Evolutionary conservation across 768 basidiomycete species (phyloP).

Genomic region (Terana coerulea): DNA sequence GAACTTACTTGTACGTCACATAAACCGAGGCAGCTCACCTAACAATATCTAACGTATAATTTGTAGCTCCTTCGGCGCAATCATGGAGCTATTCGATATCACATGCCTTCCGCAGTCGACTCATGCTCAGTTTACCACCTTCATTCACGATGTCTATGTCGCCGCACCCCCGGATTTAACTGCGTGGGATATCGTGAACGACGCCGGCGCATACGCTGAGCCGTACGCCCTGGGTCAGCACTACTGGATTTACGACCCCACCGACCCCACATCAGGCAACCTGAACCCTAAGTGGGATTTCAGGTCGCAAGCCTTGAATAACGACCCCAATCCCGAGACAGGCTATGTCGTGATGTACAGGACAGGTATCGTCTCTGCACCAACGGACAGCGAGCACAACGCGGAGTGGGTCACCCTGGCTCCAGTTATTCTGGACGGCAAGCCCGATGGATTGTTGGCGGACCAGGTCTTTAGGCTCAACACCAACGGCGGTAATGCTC

Average conservation of each 20-base stretch:
- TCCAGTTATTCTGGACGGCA: slow-evolving; percentile 24
- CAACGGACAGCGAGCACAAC: slow-evolving; percentile 34
- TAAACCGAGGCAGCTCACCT: neutral
- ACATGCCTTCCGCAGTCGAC: slow-evolving; percentile 41
- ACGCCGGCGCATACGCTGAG: slow-evolving; percentile 10
- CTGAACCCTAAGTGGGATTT: neutral
- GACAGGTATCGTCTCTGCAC: slow-evolving; percentile 38
- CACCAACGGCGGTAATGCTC: slow-evolving; percentile 47
- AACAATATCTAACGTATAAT: neutral
- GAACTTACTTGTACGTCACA: slow-evolving; percentile 36
- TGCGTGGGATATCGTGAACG: slow-evolving; percentile 15
- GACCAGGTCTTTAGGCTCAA: slow-evolving; percentile 46
- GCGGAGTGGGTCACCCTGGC: slow-evolving; percentile 46
- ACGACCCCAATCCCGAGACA: slow-evolving; percentile 33
- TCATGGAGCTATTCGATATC: slow-evolving; percentile 51
- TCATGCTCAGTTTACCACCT: slow-evolving; percentile 30
- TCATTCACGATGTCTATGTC: slow-evolving; percentile 30
- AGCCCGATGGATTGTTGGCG: slow-evolving; percentile 41
- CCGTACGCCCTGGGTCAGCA: slow-evolving; percentile 7
- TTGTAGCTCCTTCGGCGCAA: slow-evolving; percentile 25
- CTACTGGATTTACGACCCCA: slow-evolving; percentile 27
- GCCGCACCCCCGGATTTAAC: slow-evolving; percentile 15
- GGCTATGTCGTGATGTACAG: slow-evolving; percentile 47
- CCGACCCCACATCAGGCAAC: slow-evolving; percentile 3
- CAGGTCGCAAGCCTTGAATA: slow-evolving; percentile 24